Conservation (phyloP, 306 rosid genomes). For the Alnus rubra region DNA sequence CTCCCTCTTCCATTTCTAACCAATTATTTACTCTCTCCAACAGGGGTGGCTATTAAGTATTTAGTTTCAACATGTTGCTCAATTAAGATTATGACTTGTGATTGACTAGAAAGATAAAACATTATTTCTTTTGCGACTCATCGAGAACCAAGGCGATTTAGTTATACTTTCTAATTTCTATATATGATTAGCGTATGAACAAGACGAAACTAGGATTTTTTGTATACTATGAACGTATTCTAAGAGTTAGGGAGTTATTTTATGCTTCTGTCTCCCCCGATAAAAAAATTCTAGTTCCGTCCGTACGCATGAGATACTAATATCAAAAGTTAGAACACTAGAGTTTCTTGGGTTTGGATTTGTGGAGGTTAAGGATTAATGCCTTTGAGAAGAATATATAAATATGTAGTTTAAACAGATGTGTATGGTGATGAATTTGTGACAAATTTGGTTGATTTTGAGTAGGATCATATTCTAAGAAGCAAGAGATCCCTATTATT, state of each 20-base stretch:
- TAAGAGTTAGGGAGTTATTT: too few species aligned
- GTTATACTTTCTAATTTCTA: not conserved
- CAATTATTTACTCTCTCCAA: slow-evolving; percentile 1
- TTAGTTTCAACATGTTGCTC: slow-evolving; percentile 11
- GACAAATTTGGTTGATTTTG: not conserved
- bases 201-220: too few species aligned
- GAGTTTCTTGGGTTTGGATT: not conserved
- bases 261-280: too few species aligned
- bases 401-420: too few species aligned
- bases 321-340: not conserved
- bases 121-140: slow-evolving; percentile 37
- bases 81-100: slow-evolving; percentile 22
- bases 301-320: not conserved
- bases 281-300: too few species aligned
- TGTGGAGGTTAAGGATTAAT: not conserved
- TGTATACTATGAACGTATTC: too few species aligned
- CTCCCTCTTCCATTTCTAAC: slow-evolving; percentile 6
- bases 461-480: not conserved
- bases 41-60: not conserved
- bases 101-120: slow-evolving; percentile 31
- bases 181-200: too few species aligned
- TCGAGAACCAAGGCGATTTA: slow-evolving; percentile 11
- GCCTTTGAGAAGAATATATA: too few species aligned
- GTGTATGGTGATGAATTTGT: not conserved
- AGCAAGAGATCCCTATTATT: not conserved